A percentile compares a stretch with the other conserved stretches of the same genome.
phyloP scores from a whole-genome alignment of 768 basidiomycete genomes.

The Naganishia vishniacii region DNA sequence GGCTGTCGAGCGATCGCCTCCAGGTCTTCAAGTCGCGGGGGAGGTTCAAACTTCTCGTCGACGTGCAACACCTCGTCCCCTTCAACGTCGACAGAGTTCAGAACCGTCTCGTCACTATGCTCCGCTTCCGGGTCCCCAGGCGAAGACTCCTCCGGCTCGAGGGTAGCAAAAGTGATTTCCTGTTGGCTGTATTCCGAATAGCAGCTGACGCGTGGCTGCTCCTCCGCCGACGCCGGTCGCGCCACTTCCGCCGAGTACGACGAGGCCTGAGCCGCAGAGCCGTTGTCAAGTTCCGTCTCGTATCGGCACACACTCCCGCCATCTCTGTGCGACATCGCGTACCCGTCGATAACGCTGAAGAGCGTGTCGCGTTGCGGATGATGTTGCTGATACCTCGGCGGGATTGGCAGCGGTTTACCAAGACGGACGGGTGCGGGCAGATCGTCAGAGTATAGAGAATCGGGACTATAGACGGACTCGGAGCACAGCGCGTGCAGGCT shows the following conservation, averaged over 20 bases:
- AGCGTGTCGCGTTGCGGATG: conserved; percentile 21
- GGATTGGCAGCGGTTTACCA: neutral
- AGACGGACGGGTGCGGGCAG: neutral
- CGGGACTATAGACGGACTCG: neutral
- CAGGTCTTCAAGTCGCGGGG: conserved; percentile 38
- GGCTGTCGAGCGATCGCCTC: conserved; percentile 44
- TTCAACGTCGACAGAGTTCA: neutral
- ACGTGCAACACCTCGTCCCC: neutral
- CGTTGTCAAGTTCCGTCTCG: no score
- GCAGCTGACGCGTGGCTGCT: no score
- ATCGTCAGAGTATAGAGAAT: neutral
- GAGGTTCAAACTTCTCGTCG: conserved; percentile 32
- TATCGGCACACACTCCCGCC: neutral
- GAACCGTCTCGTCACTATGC: neutral
- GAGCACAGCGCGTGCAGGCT: no score
- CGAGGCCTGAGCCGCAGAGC: no score
- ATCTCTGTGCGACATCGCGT: conserved; percentile 13
- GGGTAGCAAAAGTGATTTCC: neutral
- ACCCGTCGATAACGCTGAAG: conserved; percentile 23
- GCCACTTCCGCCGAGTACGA: no score
- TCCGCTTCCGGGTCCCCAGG: conserved; percentile 1
- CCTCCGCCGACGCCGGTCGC: no score
- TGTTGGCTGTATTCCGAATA: no score
- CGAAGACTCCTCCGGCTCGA: conserved; percentile 4
- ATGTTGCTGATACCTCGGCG: neutral